Evolutionary conservation across 1,284 basidiomycete genomes (phyloP), one percentile per base, ranked within the genome.

Genomic region (Melampsora larici-populina): DNA sequence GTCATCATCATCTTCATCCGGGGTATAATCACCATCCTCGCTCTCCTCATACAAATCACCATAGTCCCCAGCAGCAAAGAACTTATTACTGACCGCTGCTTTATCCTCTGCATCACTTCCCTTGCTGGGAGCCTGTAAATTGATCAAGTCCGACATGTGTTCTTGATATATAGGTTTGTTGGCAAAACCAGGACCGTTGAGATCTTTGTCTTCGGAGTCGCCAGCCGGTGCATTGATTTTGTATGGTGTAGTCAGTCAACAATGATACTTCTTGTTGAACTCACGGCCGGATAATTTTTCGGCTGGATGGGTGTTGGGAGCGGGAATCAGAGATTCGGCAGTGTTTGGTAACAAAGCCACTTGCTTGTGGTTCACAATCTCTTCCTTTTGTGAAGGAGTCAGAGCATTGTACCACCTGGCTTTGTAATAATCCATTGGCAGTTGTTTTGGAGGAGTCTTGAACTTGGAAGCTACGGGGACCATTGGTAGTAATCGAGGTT

Each of bases 21-120:
- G 13, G n/a, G 11, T n/a, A 51, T 51, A 13, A 66, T 31, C 31
- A 13, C 29, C 24, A 17, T 62, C 60, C 9, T 11, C 60, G 15
- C 29, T 26, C 24, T 72, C 36, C n/a, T 73, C 26, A 40, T 73
- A 65, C 15, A 65, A 40, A 29, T 73, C 43, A 13, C 62, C 71
- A 64, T 40, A 58, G 17, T 73, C 43, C 9, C 71, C 71, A 40
- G 63, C 71, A 15, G 40, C 43, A 2, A 46, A 62, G n/a, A 48
- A 73, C n/a, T n/a, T n/a, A n/a, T n/a, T n/a, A n/a, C n/a, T n/a
- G n/a, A n/a, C n/a, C n/a, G n/a, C n/a, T n/a, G n/a, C n/a, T 8
- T 73, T 62, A 21, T 73, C 71, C 1, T 73, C 62, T 18, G 40
- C 43, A 9, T 49, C 36, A 46, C 36, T n/a, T 1, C 21, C 58